Evolutionary conservation across 1,284 basidiomycete species (phyloP).

Genomic region (Polyporus tsugae): DNA sequence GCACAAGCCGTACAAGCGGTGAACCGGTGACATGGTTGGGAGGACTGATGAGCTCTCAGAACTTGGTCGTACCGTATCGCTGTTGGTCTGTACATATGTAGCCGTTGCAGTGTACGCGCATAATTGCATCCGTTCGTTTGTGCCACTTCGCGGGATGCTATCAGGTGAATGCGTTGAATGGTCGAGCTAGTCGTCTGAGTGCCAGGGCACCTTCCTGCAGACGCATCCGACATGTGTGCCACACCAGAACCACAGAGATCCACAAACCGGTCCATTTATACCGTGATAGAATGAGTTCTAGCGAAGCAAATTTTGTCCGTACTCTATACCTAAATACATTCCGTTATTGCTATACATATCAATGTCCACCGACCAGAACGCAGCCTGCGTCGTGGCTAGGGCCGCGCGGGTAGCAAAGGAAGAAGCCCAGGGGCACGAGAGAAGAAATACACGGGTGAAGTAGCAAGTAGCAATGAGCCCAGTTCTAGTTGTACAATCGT

Average conservation of each 20-base stretch:
- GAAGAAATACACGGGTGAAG: constrained; percentile 23
- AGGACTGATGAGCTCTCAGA: neutral
- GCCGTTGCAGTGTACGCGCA: neutral
- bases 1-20: constrained; percentile 74
- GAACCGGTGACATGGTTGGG: constrained; percentile 4
- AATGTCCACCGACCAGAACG: neutral
- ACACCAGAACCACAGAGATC: neutral
- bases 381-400: neutral
- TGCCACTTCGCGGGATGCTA: neutral
- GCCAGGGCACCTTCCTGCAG: neutral
- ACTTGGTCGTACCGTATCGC: neutral
- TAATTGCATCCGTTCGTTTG: constrained; percentile 13
- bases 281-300: constrained; percentile 7
- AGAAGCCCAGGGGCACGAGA: neutral
- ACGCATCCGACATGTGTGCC: neutral
- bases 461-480: constrained; percentile 16
- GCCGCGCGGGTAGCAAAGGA: neutral
- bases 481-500: constrained; percentile 28
- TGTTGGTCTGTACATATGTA: constrained; percentile 16
- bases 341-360: constrained; percentile 4
- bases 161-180: no score
- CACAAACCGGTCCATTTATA: neutral
- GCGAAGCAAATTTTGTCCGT: constrained; percentile 4
- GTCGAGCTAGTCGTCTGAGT: no score
- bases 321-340: constrained; percentile 13